A percentile compares a stretch with the other conserved stretches of the same genome.
phyloP scores from a whole-genome alignment of 2,329 filamentous ascomycete genomes.

The Beauveria brongniartii region DNA sequence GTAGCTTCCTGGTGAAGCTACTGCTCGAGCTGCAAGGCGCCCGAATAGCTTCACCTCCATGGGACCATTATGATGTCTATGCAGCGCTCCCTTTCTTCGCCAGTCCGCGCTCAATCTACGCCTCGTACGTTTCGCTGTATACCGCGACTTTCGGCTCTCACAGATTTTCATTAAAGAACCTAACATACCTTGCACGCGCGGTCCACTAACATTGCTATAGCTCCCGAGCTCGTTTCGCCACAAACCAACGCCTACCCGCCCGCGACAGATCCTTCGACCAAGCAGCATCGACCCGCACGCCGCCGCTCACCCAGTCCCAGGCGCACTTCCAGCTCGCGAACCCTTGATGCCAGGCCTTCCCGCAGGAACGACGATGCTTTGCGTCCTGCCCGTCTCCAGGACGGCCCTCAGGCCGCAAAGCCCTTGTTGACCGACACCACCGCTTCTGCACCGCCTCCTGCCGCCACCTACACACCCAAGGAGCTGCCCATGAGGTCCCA shows the following conservation, averaged over 20 bases:
- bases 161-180: neutral
- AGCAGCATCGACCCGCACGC: neutral
- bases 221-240: neutral
- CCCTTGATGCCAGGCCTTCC: neutral
- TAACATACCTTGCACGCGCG: neutral
- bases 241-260: neutral
- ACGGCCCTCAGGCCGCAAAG: conserved; percentile 4
- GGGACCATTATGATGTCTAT: conserved; percentile 52
- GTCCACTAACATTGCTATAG: neutral
- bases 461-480: neutral
- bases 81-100: conserved; percentile 55
- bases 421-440: conserved; percentile 3
- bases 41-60: conserved; percentile 26
- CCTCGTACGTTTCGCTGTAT: conserved; percentile 44
- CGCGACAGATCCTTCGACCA: neutral
- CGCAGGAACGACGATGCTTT: neutral
- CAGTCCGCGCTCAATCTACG: conserved; percentile 49
- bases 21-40: conserved; percentile 27
- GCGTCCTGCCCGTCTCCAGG: conserved; percentile 1
- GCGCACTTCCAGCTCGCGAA: neutral
- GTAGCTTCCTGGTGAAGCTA: conserved; percentile 19
- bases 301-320: conserved; percentile 1
- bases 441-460: neutral
- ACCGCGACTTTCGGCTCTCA: neutral
- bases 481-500: conserved; percentile 2